Evolutionary conservation across 257 asterid genomes (phyloP).

Genomic region (Leptodermis oblonga): DNA sequence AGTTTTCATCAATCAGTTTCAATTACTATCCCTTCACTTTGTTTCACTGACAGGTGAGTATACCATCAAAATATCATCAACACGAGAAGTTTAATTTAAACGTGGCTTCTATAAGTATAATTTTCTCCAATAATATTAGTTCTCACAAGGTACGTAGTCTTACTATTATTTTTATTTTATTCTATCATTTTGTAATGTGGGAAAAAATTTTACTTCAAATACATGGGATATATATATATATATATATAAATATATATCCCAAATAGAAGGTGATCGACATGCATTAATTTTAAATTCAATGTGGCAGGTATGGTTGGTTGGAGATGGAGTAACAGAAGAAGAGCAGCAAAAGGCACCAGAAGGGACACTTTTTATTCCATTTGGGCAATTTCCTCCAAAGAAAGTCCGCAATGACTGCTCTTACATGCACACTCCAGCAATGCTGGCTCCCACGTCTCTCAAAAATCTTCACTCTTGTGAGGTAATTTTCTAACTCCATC

Average conservation of each 20-base stretch:
- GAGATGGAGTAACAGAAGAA: conserved; percentile 60
- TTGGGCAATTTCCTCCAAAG: conserved; percentile 71
- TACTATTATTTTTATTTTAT: too few relatives aligned
- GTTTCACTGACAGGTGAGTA: conserved; percentile 28
- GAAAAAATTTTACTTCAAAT: too few relatives aligned
- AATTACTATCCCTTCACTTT: too few relatives aligned
- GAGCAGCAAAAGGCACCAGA: conserved; percentile 63
- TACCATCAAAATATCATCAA: conserved; percentile 16
- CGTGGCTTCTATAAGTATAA: conserved; percentile 16
- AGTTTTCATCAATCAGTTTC: too few relatives aligned
- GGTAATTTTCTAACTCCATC: too few relatives aligned
- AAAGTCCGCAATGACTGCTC: conserved; percentile 62
- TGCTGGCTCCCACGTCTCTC: conserved; percentile 64
- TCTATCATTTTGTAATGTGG: too few relatives aligned
- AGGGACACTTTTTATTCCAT: conserved; percentile 70
- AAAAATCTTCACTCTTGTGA: conserved; percentile 84
- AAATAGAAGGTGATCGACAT: too few relatives aligned
- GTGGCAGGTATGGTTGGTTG: conserved; percentile 68
- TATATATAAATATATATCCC: too few relatives aligned
- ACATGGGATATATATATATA: too few relatives aligned
- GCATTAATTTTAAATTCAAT: too few relatives aligned
- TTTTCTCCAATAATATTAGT: conserved; percentile 14
- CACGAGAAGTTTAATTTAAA: conserved; percentile 25
- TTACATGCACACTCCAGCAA: conserved; percentile 70
- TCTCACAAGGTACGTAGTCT: conserved; percentile 31